These are phyloP conservation scores for Colletotrichum camelliae DNA, from an alignment of 2,329 filamentous ascomycete species.

Conservation along the genomic window DNA sequence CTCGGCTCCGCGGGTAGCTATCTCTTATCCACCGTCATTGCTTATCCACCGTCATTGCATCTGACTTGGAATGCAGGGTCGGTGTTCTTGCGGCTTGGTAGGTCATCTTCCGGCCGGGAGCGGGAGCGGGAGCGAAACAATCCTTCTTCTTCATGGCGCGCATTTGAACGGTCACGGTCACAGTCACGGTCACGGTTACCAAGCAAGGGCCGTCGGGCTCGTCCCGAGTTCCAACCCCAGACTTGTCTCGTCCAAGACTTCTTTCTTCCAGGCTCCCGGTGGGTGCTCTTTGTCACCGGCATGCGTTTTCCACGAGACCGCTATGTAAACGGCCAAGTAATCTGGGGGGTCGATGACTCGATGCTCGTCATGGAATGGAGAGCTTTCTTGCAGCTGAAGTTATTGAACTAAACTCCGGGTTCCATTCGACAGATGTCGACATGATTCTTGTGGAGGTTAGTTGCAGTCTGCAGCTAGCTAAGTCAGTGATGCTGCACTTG, in stretches of 20 bases:
- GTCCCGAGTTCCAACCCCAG: neutral
- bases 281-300: neutral
- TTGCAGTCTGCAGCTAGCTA: neutral
- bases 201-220: neutral
- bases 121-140: neutral
- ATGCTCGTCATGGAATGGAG: neutral
- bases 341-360: neutral
- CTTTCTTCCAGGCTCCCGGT: neutral
- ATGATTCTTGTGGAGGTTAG: neutral
- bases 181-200: neutral
- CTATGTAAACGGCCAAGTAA: neutral
- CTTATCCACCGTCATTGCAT: neutral
- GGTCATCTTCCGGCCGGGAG: neutral
- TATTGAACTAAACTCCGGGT: neutral
- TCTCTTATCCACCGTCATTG: neutral
- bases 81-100: neutral
- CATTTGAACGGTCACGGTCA: neutral
- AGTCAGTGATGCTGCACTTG: neutral
- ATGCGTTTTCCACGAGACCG: neutral
- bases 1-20: neutral
- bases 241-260: neutral
- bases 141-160: neutral
- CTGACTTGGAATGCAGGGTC: neutral
- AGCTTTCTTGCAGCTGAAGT: neutral
- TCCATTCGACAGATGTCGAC: neutral